Percentiles rank a stretch among this genome's conserved stretches.
phyloP scores from a whole-genome alignment of 2,329 filamentous ascomycete genomes.

The Paramyrothecium roridum region DNA sequence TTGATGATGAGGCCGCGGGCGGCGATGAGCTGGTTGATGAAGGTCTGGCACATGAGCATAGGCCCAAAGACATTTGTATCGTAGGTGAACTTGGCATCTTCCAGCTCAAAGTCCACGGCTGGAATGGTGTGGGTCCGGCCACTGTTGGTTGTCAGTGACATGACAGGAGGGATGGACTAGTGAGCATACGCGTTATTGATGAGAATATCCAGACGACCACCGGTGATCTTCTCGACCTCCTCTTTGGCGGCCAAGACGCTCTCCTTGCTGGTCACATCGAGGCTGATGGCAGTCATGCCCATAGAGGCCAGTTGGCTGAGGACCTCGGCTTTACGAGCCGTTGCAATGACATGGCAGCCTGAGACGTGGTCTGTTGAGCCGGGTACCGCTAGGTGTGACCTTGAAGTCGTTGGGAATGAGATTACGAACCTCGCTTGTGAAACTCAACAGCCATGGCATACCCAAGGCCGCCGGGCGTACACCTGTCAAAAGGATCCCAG shows the following conservation, averaged over 20 bases:
- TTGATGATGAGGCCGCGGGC: conserved; percentile 52
- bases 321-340: conserved; percentile 47
- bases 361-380: background rate
- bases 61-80: conserved; percentile 57
- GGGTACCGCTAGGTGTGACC: background rate
- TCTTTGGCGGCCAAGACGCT: conserved; percentile 48
- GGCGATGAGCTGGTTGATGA: conserved; percentile 45
- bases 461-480: conserved; percentile 57
- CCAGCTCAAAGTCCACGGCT: conserved; percentile 47
- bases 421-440: conserved; percentile 40
- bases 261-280: conserved; percentile 51
- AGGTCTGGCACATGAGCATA: conserved; percentile 53
- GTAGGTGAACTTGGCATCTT: conserved; percentile 50
- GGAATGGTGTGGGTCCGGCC: conserved; percentile 50
- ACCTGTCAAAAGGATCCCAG: conserved; percentile 31
- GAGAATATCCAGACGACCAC: conserved; percentile 53
- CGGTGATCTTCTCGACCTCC: conserved; percentile 44
- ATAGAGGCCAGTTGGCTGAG: conserved; percentile 40
- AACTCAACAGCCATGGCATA: conserved; percentile 52
- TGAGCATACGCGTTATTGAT: conserved; percentile 54
- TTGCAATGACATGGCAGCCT: conserved; percentile 51
- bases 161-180: background rate
- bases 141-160: conserved; percentile 22
- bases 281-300: conserved; percentile 46
- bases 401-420: background rate